These are phyloP conservation scores for Candida piceae DNA, from an alignment of 805 yeast species.

Conservation along the genomic window DNA sequence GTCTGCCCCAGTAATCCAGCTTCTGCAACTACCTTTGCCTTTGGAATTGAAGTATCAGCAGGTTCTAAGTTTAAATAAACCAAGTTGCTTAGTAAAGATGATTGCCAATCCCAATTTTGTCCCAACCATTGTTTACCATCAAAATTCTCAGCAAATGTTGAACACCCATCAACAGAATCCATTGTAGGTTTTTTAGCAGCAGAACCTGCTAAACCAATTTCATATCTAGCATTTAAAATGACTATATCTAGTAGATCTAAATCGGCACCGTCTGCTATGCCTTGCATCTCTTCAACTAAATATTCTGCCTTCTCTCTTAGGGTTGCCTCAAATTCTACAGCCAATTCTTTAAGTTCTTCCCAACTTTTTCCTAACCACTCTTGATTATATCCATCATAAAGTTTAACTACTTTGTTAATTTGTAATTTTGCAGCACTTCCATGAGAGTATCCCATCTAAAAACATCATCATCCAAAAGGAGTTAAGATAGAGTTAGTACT, in stretches of 20 bases:
- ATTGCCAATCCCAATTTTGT: conserved; percentile 12
- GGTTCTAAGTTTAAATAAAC: conserved; percentile 8
- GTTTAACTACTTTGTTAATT: conserved; percentile 1
- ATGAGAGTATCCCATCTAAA: conserved; percentile 9
- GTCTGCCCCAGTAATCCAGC: conserved; percentile 9
- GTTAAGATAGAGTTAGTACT: not conserved
- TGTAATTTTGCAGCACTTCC: conserved; percentile 5
- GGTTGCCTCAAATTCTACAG: conserved; percentile 3
- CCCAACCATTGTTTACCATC: conserved; percentile 8
- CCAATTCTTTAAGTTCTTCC: conserved; percentile 5
- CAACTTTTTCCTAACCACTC: conserved; percentile 7
- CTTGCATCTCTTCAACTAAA: conserved; percentile 8
- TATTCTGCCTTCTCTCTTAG: conserved; percentile 3
- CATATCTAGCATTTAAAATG: conserved; percentile 7
- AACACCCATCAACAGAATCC: conserved; percentile 6
- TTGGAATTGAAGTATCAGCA: conserved; percentile 5
- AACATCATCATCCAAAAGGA: too few relatives aligned
- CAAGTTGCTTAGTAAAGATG: conserved; percentile 1
- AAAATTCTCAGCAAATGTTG: conserved; percentile 5
- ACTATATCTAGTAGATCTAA: conserved; percentile 7
- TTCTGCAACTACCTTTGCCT: conserved; percentile 8
- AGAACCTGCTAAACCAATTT: conserved; percentile 8
- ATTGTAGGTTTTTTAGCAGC: conserved; percentile 2
- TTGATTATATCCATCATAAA: conserved; percentile 1
- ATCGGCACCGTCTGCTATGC: conserved; percentile 8